Percentiles rank a stretch among this genome's conserved stretches.
Evolutionary conservation across 768 basidiomycete species (phyloP).

Genomic region (Lyophyllum decastes): DNA sequence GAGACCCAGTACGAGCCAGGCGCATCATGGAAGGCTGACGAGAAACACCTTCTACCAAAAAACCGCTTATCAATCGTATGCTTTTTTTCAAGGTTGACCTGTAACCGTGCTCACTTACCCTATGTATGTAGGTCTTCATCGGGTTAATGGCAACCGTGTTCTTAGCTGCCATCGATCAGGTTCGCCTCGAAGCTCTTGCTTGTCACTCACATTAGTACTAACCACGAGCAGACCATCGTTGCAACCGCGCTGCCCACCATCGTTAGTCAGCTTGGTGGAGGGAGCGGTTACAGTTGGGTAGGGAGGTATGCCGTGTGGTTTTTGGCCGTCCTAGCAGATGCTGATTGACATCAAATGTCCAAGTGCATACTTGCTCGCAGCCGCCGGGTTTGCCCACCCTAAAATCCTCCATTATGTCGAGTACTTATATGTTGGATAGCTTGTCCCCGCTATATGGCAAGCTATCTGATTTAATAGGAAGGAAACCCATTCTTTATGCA

Average conservation of each 20-base stretch:
- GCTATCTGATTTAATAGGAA: slow-evolving; percentile 56
- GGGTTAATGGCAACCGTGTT: slow-evolving; percentile 49
- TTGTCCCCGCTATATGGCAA: slow-evolving; percentile 80
- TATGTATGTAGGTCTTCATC: slow-evolving; percentile 39
- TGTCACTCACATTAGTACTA: not conserved
- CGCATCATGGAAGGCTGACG: slow-evolving; percentile 55
- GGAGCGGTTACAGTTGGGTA: slow-evolving; percentile 70
- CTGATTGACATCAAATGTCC: slow-evolving; percentile 3
- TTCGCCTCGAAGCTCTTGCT: slow-evolving; percentile 19
- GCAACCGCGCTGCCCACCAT: slow-evolving; percentile 80
- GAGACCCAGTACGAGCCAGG: slow-evolving; percentile 37
- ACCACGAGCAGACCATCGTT: slow-evolving; percentile 54
- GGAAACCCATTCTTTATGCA: slow-evolving; percentile 72
- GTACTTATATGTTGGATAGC: slow-evolving; percentile 20
- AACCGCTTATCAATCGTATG: slow-evolving; percentile 50
- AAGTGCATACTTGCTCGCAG: slow-evolving; percentile 76
- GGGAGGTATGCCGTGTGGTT: slow-evolving; percentile 46
- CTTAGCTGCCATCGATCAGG: slow-evolving; percentile 64
- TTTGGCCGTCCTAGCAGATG: not conserved
- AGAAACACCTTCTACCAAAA: slow-evolving; percentile 58
- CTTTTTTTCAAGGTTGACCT: slow-evolving; percentile 2
- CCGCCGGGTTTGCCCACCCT: slow-evolving; percentile 41
- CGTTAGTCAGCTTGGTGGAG: slow-evolving; percentile 63
- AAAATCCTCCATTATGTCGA: not conserved
- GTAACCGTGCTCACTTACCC: not conserved